phyloP scores from a whole-genome alignment of 352 stramenopile genomes.

The Phytophthora hybrid region DNA sequence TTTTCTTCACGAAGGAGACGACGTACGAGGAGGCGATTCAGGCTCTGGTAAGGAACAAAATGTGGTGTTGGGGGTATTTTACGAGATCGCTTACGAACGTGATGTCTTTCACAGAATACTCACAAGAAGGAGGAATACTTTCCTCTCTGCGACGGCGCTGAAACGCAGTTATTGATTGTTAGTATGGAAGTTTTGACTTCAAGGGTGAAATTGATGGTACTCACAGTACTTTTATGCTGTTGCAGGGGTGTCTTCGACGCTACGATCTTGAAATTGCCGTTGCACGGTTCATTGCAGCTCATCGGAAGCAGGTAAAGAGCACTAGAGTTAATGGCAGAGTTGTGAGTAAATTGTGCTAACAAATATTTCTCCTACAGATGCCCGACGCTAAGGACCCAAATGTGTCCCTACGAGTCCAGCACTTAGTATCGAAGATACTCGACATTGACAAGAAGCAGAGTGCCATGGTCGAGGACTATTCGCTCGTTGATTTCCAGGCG shows the following conservation, averaged over 20 bases:
- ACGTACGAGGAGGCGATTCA: constrained; percentile 80
- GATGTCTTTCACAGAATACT: constrained; percentile 48
- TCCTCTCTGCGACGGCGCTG: constrained; percentile 70
- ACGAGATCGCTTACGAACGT: background rate
- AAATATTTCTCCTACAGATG: constrained; percentile 44
- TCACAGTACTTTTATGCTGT: background rate
- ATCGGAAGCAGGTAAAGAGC: constrained; percentile 58
- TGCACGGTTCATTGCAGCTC: constrained; percentile 73
- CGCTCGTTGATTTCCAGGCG: constrained; percentile 74
- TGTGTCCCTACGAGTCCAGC: constrained; percentile 71
- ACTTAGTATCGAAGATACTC: constrained; percentile 78
- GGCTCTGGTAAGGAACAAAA: constrained; percentile 54
- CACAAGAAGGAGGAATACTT: constrained; percentile 87
- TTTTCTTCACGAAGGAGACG: constrained; percentile 77
- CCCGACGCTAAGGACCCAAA: constrained; percentile 61
- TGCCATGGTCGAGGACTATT: constrained; percentile 75
- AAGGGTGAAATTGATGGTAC: background rate
- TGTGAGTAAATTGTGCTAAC: background rate
- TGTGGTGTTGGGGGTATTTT: background rate
- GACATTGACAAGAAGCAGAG: constrained; percentile 78
- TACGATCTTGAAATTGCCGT: constrained; percentile 84
- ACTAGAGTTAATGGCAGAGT: background rate
- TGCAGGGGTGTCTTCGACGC: constrained; percentile 70
- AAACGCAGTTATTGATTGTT: constrained; percentile 65
- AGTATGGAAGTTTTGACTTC: background rate